These are phyloP conservation scores for Elsinoe ampelina DNA, from an alignment of 2,329 filamentous ascomycete species.

Conservation along the genomic window DNA sequence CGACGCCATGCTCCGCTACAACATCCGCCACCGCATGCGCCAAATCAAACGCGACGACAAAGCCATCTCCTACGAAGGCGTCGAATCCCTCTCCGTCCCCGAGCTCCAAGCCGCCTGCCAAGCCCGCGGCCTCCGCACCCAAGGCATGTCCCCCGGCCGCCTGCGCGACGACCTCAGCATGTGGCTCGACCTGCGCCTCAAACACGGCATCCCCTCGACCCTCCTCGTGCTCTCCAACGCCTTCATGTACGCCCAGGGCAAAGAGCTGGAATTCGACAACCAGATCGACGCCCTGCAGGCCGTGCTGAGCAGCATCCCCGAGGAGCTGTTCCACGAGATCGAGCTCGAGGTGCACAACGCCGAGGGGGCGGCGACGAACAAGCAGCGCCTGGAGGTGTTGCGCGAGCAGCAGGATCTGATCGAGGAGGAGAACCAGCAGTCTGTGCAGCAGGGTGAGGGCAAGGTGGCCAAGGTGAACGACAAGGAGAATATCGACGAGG, in stretches of 20 bases:
- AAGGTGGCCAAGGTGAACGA: slow-evolving; percentile 48
- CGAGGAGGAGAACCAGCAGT: slow-evolving; percentile 91
- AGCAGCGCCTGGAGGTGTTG: slow-evolving; percentile 94
- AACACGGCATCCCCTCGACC: slow-evolving; percentile 91
- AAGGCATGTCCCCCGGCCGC: slow-evolving; percentile 79
- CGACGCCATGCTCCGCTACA: slow-evolving; percentile 95
- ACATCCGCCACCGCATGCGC: slow-evolving; percentile 93
- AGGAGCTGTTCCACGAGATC: slow-evolving; percentile 98
- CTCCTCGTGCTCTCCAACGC: slow-evolving; percentile 93
- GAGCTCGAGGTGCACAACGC: slow-evolving; percentile 96
- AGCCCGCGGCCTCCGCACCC: slow-evolving; percentile 82
- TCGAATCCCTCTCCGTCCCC: slow-evolving; percentile 83
- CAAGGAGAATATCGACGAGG: slow-evolving; percentile 87
- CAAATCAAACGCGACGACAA: slow-evolving; percentile 98
- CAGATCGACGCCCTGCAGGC: slow-evolving; percentile 91
- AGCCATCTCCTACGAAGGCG: slow-evolving; percentile 86
- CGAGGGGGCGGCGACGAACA: slow-evolving; percentile 95
- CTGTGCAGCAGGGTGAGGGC: slow-evolving; percentile 66
- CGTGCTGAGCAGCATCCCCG: slow-evolving; percentile 87
- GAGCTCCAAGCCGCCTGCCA: slow-evolving; percentile 90
- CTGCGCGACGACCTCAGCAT: slow-evolving; percentile 83
- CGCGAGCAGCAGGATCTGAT: slow-evolving; percentile 98
- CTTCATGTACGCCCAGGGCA: slow-evolving; percentile 88
- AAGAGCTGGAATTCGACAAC: slow-evolving; percentile 70
- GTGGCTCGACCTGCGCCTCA: slow-evolving; percentile 88